phyloP scores from a whole-genome alignment of 495 filamentous ascomycete species.

The Pyronema omphalodes region DNA sequence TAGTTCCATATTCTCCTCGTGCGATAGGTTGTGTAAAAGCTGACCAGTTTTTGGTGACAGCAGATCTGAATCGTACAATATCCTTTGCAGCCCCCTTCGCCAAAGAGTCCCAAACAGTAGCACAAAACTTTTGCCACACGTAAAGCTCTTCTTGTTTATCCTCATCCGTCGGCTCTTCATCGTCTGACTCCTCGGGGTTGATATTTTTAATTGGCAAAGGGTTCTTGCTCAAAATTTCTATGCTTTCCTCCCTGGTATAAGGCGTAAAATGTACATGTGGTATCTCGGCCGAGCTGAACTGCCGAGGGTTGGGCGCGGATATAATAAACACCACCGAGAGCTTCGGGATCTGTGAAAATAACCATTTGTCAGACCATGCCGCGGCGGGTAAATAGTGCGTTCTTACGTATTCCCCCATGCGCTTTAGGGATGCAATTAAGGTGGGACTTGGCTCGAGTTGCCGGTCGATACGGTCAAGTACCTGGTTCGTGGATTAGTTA shows the following conservation, averaged over 20 bases:
- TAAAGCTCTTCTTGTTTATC: conserved; percentile 36
- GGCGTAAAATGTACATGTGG: conserved; percentile 71
- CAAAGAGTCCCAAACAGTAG: conserved; percentile 54
- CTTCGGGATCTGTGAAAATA: conserved; percentile 49
- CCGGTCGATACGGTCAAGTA: conserved; percentile 72
- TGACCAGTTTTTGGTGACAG: conserved; percentile 46
- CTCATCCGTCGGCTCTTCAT: conserved; percentile 9
- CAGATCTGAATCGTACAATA: conserved; percentile 38
- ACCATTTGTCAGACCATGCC: background rate
- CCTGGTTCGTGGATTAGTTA: conserved; percentile 10
- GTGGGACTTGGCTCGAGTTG: conserved; percentile 67
- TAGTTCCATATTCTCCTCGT: conserved; percentile 43
- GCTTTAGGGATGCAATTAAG: conserved; percentile 60
- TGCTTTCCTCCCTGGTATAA: conserved; percentile 63
- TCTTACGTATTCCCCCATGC: conserved; percentile 59
- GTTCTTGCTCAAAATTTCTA: conserved; percentile 45
- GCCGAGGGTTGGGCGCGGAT: conserved; percentile 48
- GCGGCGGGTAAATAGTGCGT: background rate
- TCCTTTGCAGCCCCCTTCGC: conserved; percentile 46
- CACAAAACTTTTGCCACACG: conserved; percentile 56
- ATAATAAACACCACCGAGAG: conserved; percentile 65
- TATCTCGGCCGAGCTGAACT: conserved; percentile 51
- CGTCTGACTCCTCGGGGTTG: conserved; percentile 15
- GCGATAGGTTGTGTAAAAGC: conserved; percentile 49
- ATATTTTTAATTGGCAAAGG: conserved; percentile 28